Base-by-base conservation (phyloP, 2,329 filamentous ascomycete genomes). In the Fusarium veterinarium region DNA sequence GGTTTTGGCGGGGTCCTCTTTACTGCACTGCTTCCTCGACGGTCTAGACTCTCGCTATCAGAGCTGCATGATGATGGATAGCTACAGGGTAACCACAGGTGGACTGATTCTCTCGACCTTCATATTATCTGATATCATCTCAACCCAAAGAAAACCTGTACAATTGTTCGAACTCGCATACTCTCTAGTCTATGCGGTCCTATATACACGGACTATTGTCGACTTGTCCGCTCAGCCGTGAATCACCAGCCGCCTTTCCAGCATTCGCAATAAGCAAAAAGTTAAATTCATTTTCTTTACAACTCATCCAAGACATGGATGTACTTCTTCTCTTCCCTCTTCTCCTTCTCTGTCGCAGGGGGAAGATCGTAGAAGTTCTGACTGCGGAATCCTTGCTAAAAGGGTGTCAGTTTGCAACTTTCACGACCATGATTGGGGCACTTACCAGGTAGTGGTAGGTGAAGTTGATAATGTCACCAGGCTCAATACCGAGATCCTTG, bases 361-460 rank as follows among this genome's bases (percentile, higher is more conserved):
- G 96, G 96, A 75, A 98, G 88, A 81, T 99, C 95, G 83, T 97
- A 97, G 89, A 92, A 96, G 78, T 91, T 90, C 64, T 92, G 90
- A 84, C 93, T 95, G 81, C 96, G 92, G 88, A 94, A 98, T 82
- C 91, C 92, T 93, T 97, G 93, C 93, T 95, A 77, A 75, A 75
- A 46, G 35, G 63, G 23, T 57, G 66, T 75, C 38, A 75, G 46
- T 33, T 28, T 23, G 25, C 33, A 25, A 11, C 33, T 44, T 28
- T 35, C 20, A 17, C 23, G 19, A 33, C 16, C 20, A 38, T 8
- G 55, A 35, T n/a, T 14, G 25, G 20, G 33, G 35, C 40, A 85
- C 92, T 84, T 87, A 96, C 94, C 86, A 98, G 84, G 84, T 99
- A 99, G 83, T 97, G 93, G 84, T 95, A 98, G 74, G 94, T 97